Percentiles rank a stretch among this genome's conserved stretches.
phyloP scores from a whole-genome alignment of 2,329 filamentous ascomycete genomes.

The Tolypocladium amazonense region DNA sequence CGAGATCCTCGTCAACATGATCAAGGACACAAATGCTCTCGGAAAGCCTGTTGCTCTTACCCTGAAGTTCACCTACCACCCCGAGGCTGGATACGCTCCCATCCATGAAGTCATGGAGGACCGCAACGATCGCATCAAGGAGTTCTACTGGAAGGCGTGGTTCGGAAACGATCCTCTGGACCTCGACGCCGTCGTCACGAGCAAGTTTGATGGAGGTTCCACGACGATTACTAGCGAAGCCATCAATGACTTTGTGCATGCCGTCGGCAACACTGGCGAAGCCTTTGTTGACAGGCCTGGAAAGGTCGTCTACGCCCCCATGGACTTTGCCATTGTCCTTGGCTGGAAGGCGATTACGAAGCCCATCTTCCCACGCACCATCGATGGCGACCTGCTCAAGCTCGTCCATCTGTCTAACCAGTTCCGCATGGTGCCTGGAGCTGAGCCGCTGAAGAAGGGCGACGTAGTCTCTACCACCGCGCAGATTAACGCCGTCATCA shows the following conservation, averaged over 20 bases:
- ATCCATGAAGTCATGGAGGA: slow-evolving; percentile 94
- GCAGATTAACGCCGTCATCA: slow-evolving; percentile 94
- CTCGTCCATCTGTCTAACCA: slow-evolving; percentile 94
- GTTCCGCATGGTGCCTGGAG: slow-evolving; percentile 96
- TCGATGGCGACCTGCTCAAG: slow-evolving; percentile 92
- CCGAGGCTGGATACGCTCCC: slow-evolving; percentile 93
- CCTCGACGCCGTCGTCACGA: slow-evolving; percentile 74
- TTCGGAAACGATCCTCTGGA: slow-evolving; percentile 80
- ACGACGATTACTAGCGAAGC: slow-evolving; percentile 81
- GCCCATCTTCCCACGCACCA: slow-evolving; percentile 93
- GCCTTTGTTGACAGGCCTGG: slow-evolving; percentile 93
- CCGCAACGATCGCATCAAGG: slow-evolving; percentile 96
- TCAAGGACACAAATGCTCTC: slow-evolving; percentile 84
- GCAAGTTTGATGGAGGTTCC: slow-evolving; percentile 81
- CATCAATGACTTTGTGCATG: slow-evolving; percentile 98
- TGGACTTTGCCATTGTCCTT: slow-evolving; percentile 98
- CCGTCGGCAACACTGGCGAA: slow-evolving; percentile 94
- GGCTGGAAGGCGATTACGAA: slow-evolving; percentile 99
- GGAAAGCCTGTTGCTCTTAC: slow-evolving; percentile 73
- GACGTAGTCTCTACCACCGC: slow-evolving; percentile 88
- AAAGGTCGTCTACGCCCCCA: slow-evolving; percentile 88
- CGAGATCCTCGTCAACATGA: slow-evolving; percentile 80
- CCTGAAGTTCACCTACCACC: slow-evolving; percentile 85
- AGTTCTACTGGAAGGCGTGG: slow-evolving; percentile 98
- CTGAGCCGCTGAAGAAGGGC: slow-evolving; percentile 88